These are phyloP conservation scores for Bonia amplexicaulis DNA, from an alignment of 176 grass and related monocot genomes.

Conservation along the genomic window DNA sequence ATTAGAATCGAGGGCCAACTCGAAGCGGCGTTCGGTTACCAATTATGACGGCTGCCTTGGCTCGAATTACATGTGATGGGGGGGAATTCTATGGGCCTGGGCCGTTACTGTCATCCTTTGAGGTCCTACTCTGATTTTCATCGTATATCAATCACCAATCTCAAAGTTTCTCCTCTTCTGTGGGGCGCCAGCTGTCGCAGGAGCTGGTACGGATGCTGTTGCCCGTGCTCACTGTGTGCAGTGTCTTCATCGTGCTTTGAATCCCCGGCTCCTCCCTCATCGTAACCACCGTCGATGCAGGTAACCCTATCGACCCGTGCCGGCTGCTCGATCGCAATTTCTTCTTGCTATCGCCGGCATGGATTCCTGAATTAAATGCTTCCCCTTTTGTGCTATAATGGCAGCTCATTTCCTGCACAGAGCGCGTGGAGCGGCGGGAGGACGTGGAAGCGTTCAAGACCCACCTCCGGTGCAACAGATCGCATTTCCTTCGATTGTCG, in stretches of 20 bases:
- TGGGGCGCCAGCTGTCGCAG: conserved; percentile 24
- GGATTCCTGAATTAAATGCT: not conserved
- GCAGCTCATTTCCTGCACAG: conserved; percentile 12
- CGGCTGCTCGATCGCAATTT: not conserved
- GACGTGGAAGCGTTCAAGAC: conserved; percentile 73
- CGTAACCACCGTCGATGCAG: conserved; percentile 53
- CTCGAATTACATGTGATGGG: too few species aligned
- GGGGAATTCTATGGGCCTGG: too few species aligned
- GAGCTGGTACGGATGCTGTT: conserved; percentile 56
- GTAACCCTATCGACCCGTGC: not conserved
- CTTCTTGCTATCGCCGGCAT: not conserved
- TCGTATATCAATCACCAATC: too few species aligned
- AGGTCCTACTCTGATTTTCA: too few species aligned
- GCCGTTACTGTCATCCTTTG: too few species aligned
- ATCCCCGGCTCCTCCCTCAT: conserved; percentile 54
- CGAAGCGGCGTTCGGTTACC: too few species aligned
- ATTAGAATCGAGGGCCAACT: too few species aligned
- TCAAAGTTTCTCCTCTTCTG: too few species aligned
- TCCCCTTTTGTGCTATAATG: conserved; percentile 5
- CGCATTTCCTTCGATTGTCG: not conserved
- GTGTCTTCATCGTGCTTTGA: conserved; percentile 49
- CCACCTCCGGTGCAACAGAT: conserved; percentile 25
- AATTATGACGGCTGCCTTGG: too few species aligned
- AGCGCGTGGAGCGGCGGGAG: conserved; percentile 42
- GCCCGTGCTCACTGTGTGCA: conserved; percentile 60